These are phyloP conservation scores for Fomitopsis betulina DNA, from an alignment of 1,284 basidiomycete species.

Conservation along the genomic window DNA sequence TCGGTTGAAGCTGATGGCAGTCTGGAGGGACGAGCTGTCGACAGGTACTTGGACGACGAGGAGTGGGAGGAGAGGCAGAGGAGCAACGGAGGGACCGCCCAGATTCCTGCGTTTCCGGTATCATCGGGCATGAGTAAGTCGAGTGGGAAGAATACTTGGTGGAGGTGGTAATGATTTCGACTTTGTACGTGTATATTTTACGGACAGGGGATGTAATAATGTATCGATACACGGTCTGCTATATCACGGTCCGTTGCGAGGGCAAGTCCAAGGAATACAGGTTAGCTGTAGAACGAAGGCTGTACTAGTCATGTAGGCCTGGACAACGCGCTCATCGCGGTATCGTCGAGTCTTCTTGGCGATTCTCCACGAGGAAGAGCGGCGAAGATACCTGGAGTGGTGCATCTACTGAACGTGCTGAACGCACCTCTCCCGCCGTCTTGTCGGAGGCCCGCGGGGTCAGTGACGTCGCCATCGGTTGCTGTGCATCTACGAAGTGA, in stretches of 20 bases:
- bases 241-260: neutral
- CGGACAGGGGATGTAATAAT: neutral
- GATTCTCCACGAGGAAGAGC: neutral
- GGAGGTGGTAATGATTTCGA: conserved; percentile 11
- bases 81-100: conserved; percentile 22
- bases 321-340: neutral
- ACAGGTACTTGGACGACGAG: conserved; percentile 58
- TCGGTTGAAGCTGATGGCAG: conserved; percentile 1
- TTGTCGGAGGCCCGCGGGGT: neutral
- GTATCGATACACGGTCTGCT: neutral
- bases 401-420: neutral
- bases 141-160: conserved; percentile 12
- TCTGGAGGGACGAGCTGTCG: conserved; percentile 48
- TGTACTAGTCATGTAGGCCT: too few species aligned
- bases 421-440: neutral
- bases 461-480: neutral
- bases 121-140: neutral
- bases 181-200: neutral
- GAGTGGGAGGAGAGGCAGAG: conserved; percentile 67
- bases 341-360: neutral
- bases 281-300: neutral
- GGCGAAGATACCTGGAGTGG: neutral
- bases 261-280: neutral
- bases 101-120: conserved; percentile 22
- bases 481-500: neutral